Percentiles rank a stretch among this genome's conserved stretches.
Conservation (phyloP, 1,284 basidiomycete genomes). For the Ceraceosorus guamensis region DNA sequence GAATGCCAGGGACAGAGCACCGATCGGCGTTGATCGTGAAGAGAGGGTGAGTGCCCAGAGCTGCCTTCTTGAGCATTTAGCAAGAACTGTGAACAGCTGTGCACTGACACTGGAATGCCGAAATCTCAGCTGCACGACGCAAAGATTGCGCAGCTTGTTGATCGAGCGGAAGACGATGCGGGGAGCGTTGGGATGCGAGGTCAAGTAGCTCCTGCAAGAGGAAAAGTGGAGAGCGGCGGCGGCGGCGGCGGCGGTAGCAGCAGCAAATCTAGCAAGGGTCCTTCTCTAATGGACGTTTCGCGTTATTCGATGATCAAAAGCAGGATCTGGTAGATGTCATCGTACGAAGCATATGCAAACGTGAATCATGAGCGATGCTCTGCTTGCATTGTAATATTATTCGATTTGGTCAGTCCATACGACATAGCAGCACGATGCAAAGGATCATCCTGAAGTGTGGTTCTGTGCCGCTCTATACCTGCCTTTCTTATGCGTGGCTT, state of each 20-base stretch:
- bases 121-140: slow-evolving; percentile 21
- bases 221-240: background rate
- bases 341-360: background rate
- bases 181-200: slow-evolving; percentile 30
- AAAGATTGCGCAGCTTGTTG: slow-evolving; percentile 24
- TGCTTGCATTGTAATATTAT: background rate
- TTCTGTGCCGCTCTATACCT: too few species aligned
- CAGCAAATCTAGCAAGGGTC: slow-evolving; percentile 11
- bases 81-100: background rate
- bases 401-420: background rate
- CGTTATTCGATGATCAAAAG: slow-evolving; percentile 43
- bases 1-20: slow-evolving; percentile 32
- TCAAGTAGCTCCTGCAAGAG: slow-evolving; percentile 11
- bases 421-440: background rate
- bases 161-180: slow-evolving; percentile 37
- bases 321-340: slow-evolving; percentile 31
- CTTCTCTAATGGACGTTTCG: slow-evolving; percentile 39
- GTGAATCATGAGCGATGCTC: background rate
- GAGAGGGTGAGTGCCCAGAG: slow-evolving; percentile 14
- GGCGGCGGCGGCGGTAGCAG: slow-evolving; percentile 4
- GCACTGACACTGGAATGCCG: background rate
- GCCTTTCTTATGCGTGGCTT: too few species aligned
- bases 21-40: slow-evolving; percentile 38
- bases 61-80: background rate
- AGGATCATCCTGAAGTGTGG: too few species aligned